A percentile compares a stretch with the other conserved stretches of the same genome.
These are phyloP conservation scores for Cercospora nicotianae DNA, from an alignment of 2,329 filamentous ascomycete species.

Conservation along the genomic window DNA sequence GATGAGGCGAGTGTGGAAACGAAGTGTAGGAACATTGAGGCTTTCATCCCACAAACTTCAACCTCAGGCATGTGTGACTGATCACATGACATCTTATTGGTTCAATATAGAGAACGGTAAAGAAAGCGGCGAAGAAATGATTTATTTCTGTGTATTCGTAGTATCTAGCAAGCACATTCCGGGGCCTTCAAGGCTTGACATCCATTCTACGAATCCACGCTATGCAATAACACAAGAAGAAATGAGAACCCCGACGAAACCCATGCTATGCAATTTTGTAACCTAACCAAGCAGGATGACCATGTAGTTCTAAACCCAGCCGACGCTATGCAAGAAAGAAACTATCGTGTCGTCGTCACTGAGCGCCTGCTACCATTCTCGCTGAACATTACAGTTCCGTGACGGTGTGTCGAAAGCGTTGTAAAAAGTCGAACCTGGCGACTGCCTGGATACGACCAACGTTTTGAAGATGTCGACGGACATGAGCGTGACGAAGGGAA, in stretches of 20 bases:
- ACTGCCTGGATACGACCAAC: not conserved
- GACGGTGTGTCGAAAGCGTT: not conserved
- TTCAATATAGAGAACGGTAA: too few species aligned
- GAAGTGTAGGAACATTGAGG: too few species aligned
- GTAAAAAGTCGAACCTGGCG: not conserved
- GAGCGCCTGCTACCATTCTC: not conserved
- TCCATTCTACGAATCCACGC: not conserved
- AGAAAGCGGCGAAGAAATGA: not conserved
- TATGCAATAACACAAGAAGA: not conserved
- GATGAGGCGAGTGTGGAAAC: too few species aligned
- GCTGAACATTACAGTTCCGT: not conserved
- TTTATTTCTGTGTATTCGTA: not conserved
- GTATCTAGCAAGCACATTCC: too few species aligned
- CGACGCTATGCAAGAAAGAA: not conserved
- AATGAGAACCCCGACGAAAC: not conserved
- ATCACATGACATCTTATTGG: not conserved
- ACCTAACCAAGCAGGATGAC: not conserved
- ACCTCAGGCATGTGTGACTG: not conserved
- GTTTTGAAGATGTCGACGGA: slow-evolving; percentile 18
- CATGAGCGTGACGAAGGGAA: slow-evolving; percentile 14
- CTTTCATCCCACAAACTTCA: not conserved
- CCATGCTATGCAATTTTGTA: not conserved
- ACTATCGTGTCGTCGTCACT: not conserved
- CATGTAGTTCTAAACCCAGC: not conserved
- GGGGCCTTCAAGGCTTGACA: not conserved